phyloP scores from a whole-genome alignment of 2,329 filamentous ascomycete genomes.

The Fusarium cyanostomum region DNA sequence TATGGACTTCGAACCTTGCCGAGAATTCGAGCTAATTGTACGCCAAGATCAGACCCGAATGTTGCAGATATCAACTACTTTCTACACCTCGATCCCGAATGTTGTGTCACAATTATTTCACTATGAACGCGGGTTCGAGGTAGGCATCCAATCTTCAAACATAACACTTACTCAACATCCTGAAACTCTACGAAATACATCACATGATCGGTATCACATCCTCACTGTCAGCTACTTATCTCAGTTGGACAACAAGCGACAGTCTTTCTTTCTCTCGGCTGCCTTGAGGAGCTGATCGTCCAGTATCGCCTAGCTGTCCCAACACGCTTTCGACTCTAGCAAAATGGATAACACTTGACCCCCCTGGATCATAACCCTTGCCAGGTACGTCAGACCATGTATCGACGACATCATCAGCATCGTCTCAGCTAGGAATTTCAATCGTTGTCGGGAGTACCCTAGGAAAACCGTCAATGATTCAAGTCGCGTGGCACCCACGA shows the following conservation, averaged over 20 bases:
- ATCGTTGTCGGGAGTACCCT: background rate
- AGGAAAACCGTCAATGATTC: background rate
- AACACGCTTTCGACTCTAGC: background rate
- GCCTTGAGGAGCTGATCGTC: too few species aligned
- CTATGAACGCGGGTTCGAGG: too few species aligned
- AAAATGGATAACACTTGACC: background rate
- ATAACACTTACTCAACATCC: too few species aligned
- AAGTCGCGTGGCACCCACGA: background rate
- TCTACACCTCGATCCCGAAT: too few species aligned
- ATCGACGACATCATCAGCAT: background rate
- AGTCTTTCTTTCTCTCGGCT: background rate
- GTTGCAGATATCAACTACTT: too few species aligned
- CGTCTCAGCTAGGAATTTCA: slow-evolving; percentile 16
- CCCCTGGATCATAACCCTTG: too few species aligned
- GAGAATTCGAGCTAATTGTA: too few species aligned
- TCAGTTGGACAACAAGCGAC: background rate
- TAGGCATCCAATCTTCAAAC: too few species aligned
- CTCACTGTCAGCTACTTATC: background rate
- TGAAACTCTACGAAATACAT: too few species aligned
- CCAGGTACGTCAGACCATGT: background rate
- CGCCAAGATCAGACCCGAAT: too few species aligned
- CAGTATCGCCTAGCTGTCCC: background rate
- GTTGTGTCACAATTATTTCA: too few species aligned
- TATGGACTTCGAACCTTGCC: too few species aligned
- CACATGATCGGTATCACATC: background rate